Evolutionary conservation across 352 stramenopile genomes (phyloP), one percentile per base, ranked within the genome.

Genomic region (Globisporangium rhizosaccharum): DNA sequence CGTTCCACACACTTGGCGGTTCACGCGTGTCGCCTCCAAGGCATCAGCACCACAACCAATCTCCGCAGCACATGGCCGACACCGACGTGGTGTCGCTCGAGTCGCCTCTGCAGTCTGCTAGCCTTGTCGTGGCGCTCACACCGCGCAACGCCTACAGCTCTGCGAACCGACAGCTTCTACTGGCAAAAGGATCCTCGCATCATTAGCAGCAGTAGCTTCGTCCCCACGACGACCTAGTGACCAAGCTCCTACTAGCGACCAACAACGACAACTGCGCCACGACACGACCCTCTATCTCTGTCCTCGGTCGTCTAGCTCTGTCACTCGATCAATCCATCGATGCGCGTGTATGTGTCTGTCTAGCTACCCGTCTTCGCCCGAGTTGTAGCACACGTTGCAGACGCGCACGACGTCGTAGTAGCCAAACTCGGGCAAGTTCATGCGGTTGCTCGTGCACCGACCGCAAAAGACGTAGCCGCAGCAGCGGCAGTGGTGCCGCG

Each of bases 401-500:
- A 94, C 85, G 56, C 85, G 85, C 26, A 94, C 85, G 39, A 92
- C 75, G 55, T 94, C 85, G 62, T 90, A 90, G 65, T 94, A 94
- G 20, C 85, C 85, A 71, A 94, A 94, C 60, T 94, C 85, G 9
- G 85, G 85, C 26, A 94, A 56, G 62, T 86, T 88, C 85, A 94
- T 94, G 60, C 85, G 82, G 62, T 92, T 84, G 57, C 71, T 89
- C 15, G 85, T 89, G 61, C 85, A 94, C 9, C 75, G 75, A 15
- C 81, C 74, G 30, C 85, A 94, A 53, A 94, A 94, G 28, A 94
- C 82, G 59, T 92, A 94, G 5, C 85, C 85, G 52, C 85, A 94
- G 60, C 85, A 94, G 44, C 85, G 80, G 25, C 85, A 94, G 51
- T 94, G 85, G 53, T 94, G 85, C 11, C 85, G 80, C 41, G 85